These are phyloP conservation scores for Clitocybe nebularis DNA, from an alignment of 1,284 basidiomycete species.

Conservation along the genomic window DNA sequence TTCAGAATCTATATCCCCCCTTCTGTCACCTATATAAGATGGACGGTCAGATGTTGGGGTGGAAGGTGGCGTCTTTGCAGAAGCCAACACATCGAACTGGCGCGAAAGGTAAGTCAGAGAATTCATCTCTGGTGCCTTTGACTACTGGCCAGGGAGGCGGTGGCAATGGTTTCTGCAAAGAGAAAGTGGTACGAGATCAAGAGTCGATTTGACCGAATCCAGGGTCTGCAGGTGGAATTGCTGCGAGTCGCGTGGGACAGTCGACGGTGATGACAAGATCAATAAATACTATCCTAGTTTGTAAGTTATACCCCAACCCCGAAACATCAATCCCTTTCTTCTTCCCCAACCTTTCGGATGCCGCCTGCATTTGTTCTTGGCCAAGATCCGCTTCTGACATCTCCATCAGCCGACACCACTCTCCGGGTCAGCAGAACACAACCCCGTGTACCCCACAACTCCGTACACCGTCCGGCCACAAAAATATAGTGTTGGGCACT, in stretches of 20 bases:
- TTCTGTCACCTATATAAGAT: constrained; percentile 27
- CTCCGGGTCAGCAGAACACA: too few relatives aligned
- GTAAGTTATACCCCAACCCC: too few relatives aligned
- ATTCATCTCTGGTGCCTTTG: constrained; percentile 47
- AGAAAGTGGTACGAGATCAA: constrained; percentile 3
- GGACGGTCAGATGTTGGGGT: constrained; percentile 38
- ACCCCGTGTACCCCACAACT: too few relatives aligned
- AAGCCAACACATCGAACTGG: constrained; percentile 61
- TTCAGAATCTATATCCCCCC: constrained; percentile 22
- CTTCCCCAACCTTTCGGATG: constrained; percentile 12
- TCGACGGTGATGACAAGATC: constrained; percentile 1
- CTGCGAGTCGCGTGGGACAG: constrained; percentile 15
- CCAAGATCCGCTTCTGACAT: constrained; percentile 10
- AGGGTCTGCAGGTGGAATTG: constrained; percentile 9
- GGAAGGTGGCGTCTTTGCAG: constrained; percentile 46
- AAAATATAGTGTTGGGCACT: too few relatives aligned
- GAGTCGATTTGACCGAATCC: background rate
- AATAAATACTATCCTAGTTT: constrained; percentile 1
- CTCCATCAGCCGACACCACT: background rate
- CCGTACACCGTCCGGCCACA: too few relatives aligned
- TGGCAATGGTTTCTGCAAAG: background rate
- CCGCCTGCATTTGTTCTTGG: background rate
- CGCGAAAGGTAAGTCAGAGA: constrained; percentile 66
- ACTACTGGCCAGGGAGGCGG: constrained; percentile 1
- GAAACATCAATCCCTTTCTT: constrained; percentile 10